Base-by-base conservation (phyloP, 2,329 filamentous ascomycete species). In the Apiospora marii region DNA sequence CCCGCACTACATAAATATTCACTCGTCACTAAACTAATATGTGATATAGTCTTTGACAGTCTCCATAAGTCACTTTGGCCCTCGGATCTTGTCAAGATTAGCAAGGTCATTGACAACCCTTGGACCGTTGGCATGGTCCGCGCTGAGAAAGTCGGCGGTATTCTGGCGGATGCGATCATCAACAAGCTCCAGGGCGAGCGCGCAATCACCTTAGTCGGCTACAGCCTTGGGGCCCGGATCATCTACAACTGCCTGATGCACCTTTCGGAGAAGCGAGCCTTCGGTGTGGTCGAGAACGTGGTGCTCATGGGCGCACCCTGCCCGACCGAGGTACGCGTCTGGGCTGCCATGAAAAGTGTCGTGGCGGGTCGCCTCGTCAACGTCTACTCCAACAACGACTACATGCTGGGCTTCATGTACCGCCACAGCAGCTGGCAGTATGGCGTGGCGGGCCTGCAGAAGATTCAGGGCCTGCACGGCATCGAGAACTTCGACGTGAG, bases 321-420 rank as follows among this genome's bases (percentile, higher is more conserved):
- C 7, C 94, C 95, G 0, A 91, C 93, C 1, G 89, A 92, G 30
- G 88, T 87, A 2, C 86, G 88, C 10, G 91, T 93, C 70, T 98
- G 96, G 95, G 87, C 92, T 41, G 87, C 90, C 7, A 88, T 98
- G 79, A 91, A 93, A 74, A 92, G 90, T 73, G 93, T 96, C 2
- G 94, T 97, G 4, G 88, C 91, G 53, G 95, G 95, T 0, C 90
- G 95, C 30, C 86, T 98, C n/a, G 88, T 98, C 79, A 98, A 98
- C 77, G 94, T 96, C 4, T 98, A 92, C 81, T 97, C 94, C 0
- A 91, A 92, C 70, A 93, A 94, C 67, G 96, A 98, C 81, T 95
- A 94, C 76, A 91, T 98, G 34, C 90, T 98, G 2, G 95, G 91
- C 0, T 97, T 98, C 80, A 85, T 98, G 51, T 97, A 96, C 81